Conservation (phyloP, 1,284 basidiomycete species). For the Moniliella sp. region DNA sequence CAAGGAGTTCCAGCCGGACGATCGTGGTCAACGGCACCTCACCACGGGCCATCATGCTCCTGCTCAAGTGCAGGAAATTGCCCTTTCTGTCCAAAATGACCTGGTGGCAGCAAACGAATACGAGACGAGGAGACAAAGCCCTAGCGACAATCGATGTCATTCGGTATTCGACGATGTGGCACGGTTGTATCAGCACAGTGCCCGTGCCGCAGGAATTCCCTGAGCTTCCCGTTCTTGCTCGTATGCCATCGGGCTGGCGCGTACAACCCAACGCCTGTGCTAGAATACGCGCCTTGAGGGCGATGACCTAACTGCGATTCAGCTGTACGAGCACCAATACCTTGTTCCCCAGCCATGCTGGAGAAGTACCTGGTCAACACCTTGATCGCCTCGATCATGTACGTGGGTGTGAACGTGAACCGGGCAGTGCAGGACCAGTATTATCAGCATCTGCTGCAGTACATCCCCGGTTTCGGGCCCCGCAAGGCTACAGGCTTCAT, state of each 20-base stretch:
- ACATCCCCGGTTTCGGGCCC: slow-evolving; percentile 78
- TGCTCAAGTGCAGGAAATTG: slow-evolving; percentile 43
- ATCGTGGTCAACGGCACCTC: slow-evolving; percentile 59
- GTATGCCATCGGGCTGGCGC: slow-evolving; percentile 80
- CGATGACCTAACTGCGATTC: slow-evolving; percentile 20
- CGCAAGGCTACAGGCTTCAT: slow-evolving; percentile 72
- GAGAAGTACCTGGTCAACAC: slow-evolving; percentile 60
- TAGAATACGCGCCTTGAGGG: slow-evolving; percentile 29
- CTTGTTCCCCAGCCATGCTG: slow-evolving; percentile 59
- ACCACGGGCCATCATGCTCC: slow-evolving; percentile 51
- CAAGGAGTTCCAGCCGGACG: slow-evolving; percentile 59
- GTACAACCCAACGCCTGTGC: slow-evolving; percentile 80
- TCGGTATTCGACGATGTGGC: slow-evolving; percentile 73
- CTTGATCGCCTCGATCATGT: slow-evolving; percentile 70
- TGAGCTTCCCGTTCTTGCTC: slow-evolving; percentile 55
- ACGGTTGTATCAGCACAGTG: slow-evolving; percentile 73
- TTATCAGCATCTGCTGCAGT: slow-evolving; percentile 65
- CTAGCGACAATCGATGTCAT: slow-evolving; percentile 40
- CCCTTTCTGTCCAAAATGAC: slow-evolving; percentile 45
- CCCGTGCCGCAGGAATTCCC: slow-evolving; percentile 68
- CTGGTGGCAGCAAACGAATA: slow-evolving; percentile 32
- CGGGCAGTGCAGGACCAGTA: slow-evolving; percentile 66
- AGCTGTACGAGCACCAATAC: slow-evolving; percentile 50
- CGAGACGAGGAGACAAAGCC: slow-evolving; percentile 2
- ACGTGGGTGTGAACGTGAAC: slow-evolving; percentile 87